Evolutionary conservation across 192 early-diverging fungal species (phyloP).

Genomic region (Entophlyctis luteolus): DNA sequence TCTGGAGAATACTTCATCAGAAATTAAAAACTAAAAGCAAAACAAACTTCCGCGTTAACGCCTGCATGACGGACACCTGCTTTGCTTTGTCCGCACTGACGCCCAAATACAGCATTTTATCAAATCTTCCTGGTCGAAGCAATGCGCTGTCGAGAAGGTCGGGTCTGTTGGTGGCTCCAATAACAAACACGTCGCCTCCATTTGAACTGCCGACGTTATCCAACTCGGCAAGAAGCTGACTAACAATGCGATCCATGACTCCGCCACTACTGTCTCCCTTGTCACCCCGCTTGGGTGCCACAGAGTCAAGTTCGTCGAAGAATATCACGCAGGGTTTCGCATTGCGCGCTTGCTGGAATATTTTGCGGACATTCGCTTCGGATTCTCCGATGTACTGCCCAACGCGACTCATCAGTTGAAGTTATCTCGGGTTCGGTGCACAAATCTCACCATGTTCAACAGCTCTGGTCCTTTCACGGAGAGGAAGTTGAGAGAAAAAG

Average conservation of each 20-base stretch:
- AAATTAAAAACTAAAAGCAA: neutral
- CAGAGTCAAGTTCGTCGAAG: slow-evolving; percentile 97
- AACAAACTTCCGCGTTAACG: slow-evolving; percentile 83
- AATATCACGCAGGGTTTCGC: slow-evolving; percentile 98
- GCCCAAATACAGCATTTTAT: slow-evolving; percentile 93
- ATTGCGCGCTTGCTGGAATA: slow-evolving; percentile 94
- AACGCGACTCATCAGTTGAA: slow-evolving; percentile 32
- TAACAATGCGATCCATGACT: slow-evolving; percentile 99
- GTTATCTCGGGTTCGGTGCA: neutral
- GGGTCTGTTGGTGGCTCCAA: slow-evolving; percentile 97
- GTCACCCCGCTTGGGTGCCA: slow-evolving; percentile 95
- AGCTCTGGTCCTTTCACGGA: slow-evolving; percentile 95
- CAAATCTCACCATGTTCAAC: slow-evolving; percentile 8
- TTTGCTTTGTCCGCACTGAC: slow-evolving; percentile 85
- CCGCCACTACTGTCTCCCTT: slow-evolving; percentile 93
- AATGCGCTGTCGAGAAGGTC: slow-evolving; percentile 93
- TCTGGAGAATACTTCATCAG: slow-evolving; percentile 28
- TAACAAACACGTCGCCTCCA: slow-evolving; percentile 86
- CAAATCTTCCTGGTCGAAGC: slow-evolving; percentile 92
- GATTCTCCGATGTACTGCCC: slow-evolving; percentile 99
- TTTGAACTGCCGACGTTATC: slow-evolving; percentile 75
- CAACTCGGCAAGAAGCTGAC: slow-evolving; percentile 91
- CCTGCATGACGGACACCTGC: slow-evolving; percentile 85
- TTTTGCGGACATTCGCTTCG: slow-evolving; percentile 91
- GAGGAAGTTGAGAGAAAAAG: slow-evolving; percentile 95